Evolutionary conservation across 352 stramenopile genomes (phyloP).

Genomic region (Phytophthora colocasiae): DNA sequence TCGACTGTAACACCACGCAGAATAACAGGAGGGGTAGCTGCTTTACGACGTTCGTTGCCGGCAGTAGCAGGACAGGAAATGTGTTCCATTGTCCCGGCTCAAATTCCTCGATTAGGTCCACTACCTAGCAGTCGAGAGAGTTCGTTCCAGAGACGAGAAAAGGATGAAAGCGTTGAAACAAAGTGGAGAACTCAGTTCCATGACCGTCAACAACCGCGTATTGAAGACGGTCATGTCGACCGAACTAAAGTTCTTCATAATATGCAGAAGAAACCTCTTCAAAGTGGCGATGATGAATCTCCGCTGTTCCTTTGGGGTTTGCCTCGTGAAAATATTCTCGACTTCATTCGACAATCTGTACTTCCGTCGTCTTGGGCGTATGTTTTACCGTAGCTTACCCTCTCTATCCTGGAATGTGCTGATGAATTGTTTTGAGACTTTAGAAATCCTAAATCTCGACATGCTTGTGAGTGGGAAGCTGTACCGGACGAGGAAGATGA

Average conservation of each 20-base stretch:
- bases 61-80: constrained; percentile 27
- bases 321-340: constrained; percentile 73
- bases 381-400: constrained; percentile 29
- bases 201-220: constrained; percentile 34
- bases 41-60: constrained; percentile 17
- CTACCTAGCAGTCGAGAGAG: constrained; percentile 3
- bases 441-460: constrained; percentile 37
- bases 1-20: constrained; percentile 15
- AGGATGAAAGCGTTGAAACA: constrained; percentile 47
- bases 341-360: constrained; percentile 82
- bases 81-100: constrained; percentile 12
- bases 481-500: constrained; percentile 33
- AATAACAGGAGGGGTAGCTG: constrained; percentile 11
- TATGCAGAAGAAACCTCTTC: constrained; percentile 11
- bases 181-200: constrained; percentile 60
- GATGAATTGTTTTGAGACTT: background rate
- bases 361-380: constrained; percentile 67
- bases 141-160: constrained; percentile 9
- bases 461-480: constrained; percentile 55
- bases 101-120: constrained; percentile 11
- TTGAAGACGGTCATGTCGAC: constrained; percentile 54
- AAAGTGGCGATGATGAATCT: constrained; percentile 20
- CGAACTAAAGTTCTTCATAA: constrained; percentile 61
- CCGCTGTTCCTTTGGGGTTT: constrained; percentile 69
- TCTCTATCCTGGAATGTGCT: no score